A percentile compares a stretch with the other conserved stretches of the same genome.
phyloP scores from a whole-genome alignment of 2,329 filamentous ascomycete genomes.

The Colletotrichum aenigma region DNA sequence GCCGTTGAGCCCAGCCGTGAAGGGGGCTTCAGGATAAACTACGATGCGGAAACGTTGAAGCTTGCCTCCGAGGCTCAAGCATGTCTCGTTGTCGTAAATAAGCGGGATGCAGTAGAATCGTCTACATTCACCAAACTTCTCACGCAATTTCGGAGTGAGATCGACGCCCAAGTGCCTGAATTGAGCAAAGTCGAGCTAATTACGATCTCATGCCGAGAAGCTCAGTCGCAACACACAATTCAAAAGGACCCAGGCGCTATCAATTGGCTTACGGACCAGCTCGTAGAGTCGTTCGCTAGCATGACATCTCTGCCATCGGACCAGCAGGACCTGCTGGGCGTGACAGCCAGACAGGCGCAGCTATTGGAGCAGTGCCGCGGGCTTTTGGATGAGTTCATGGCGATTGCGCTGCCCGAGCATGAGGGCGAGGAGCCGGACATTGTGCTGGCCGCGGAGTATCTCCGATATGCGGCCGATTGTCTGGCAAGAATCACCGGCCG shows the following conservation, averaged over 20 bases:
- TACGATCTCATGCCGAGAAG: slow-evolving; percentile 75
- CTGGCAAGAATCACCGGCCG: slow-evolving; percentile 88
- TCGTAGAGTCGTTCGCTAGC: slow-evolving; percentile 70
- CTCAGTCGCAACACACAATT: slow-evolving; percentile 33
- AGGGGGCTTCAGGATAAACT: slow-evolving; percentile 47
- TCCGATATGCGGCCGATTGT: slow-evolving; percentile 79
- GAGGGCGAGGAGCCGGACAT: slow-evolving; percentile 70
- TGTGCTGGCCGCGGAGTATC: slow-evolving; percentile 86
- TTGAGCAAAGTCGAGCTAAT: slow-evolving; percentile 48
- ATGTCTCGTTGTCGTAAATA: slow-evolving; percentile 65
- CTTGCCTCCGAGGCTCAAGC: slow-evolving; percentile 54
- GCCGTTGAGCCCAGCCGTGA: slow-evolving; percentile 64
- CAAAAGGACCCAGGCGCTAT: slow-evolving; percentile 66
- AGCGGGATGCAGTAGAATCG: slow-evolving; percentile 55
- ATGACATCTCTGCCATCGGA: slow-evolving; percentile 76
- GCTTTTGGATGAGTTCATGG: slow-evolving; percentile 76
- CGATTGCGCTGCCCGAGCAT: slow-evolving; percentile 49
- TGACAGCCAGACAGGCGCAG: slow-evolving; percentile 86
- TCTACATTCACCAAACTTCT: slow-evolving; percentile 42
- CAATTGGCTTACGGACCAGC: slow-evolving; percentile 67
- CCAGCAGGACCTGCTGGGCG: slow-evolving; percentile 84
- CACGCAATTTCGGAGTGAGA: slow-evolving; percentile 38
- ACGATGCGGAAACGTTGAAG: slow-evolving; percentile 59
- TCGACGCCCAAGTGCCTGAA: slow-evolving; percentile 43
- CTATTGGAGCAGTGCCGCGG: slow-evolving; percentile 75